Conservation (phyloP, 768 basidiomycete species). For the Polyporus arcularius region DNA sequence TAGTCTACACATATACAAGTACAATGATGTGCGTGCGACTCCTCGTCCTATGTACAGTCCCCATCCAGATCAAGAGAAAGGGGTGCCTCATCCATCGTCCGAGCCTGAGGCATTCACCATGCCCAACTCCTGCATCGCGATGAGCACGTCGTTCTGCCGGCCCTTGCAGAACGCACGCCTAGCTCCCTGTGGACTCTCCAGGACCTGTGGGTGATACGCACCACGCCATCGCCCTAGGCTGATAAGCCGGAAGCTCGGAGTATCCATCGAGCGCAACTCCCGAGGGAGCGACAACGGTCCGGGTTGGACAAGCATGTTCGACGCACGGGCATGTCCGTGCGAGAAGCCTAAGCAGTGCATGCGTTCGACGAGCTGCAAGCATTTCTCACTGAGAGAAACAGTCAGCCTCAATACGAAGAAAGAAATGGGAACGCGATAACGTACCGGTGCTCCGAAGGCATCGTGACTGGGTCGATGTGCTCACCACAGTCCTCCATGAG, state of each 20-base stretch:
- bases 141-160: slow-evolving; percentile 8
- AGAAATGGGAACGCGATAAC: neutral
- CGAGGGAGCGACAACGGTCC: slow-evolving; percentile 40
- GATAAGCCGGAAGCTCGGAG: slow-evolving; percentile 46
- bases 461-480: slow-evolving; percentile 28
- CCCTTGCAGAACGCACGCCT: slow-evolving; percentile 5
- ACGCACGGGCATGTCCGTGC: slow-evolving; percentile 42
- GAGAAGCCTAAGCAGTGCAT: slow-evolving; percentile 41
- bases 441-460: slow-evolving; percentile 24
- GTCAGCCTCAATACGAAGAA: neutral
- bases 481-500: slow-evolving; percentile 50
- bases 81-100: neutral
- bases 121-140: neutral
- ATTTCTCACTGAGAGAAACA: slow-evolving; percentile 17
- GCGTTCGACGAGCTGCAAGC: slow-evolving; percentile 38
- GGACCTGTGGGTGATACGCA: neutral
- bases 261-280: slow-evolving; percentile 26
- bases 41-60: neutral
- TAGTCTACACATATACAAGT: neutral
- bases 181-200: slow-evolving; percentile 1
- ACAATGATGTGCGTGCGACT: neutral
- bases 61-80: neutral
- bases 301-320: slow-evolving; percentile 46
- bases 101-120: neutral
- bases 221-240: slow-evolving; percentile 45